A percentile compares a stretch with the other conserved stretches of the same genome.
These are phyloP conservation scores for Raffaelea albimanens DNA, from an alignment of 2,329 filamentous ascomycete genomes.

Conservation along the genomic window DNA sequence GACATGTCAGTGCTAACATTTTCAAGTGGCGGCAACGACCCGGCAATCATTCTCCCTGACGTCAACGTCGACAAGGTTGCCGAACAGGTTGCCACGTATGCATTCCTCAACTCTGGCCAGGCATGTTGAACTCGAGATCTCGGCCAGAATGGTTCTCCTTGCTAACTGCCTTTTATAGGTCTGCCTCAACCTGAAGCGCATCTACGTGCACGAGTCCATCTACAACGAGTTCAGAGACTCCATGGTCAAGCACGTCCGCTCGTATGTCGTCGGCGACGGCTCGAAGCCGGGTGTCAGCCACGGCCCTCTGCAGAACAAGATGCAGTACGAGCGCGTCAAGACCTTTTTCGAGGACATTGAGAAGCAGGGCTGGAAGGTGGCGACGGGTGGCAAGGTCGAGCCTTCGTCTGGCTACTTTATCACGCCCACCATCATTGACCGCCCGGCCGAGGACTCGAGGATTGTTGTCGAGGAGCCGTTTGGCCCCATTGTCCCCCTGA, in stretches of 20 bases:
- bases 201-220: slow-evolving; percentile 43
- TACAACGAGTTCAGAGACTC: slow-evolving; percentile 35
- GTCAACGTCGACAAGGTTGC: slow-evolving; percentile 30
- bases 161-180: slow-evolving; percentile 17
- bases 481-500: slow-evolving; percentile 30
- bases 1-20: too few relatives aligned
- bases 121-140: neutral
- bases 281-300: slow-evolving; percentile 17
- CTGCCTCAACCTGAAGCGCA: slow-evolving; percentile 40
- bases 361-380: slow-evolving; percentile 22
- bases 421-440: slow-evolving; percentile 49
- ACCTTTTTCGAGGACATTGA: neutral
- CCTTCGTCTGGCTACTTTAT: slow-evolving; percentile 39
- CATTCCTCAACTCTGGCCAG: slow-evolving; percentile 16
- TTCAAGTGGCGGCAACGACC: slow-evolving; percentile 18
- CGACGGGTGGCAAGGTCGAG: slow-evolving; percentile 25
- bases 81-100: slow-evolving; percentile 13
- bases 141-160: too few relatives aligned
- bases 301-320: slow-evolving; percentile 48
- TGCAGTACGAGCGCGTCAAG: slow-evolving; percentile 37
- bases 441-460: slow-evolving; percentile 43
- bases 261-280: slow-evolving; percentile 30
- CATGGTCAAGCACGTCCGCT: slow-evolving; percentile 33
- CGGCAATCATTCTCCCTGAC: slow-evolving; percentile 33
- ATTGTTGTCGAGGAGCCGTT: slow-evolving; percentile 48